Evolutionary conservation across 2,329 filamentous ascomycete species (phyloP).

Genomic region (Coniochaeta sp.): DNA sequence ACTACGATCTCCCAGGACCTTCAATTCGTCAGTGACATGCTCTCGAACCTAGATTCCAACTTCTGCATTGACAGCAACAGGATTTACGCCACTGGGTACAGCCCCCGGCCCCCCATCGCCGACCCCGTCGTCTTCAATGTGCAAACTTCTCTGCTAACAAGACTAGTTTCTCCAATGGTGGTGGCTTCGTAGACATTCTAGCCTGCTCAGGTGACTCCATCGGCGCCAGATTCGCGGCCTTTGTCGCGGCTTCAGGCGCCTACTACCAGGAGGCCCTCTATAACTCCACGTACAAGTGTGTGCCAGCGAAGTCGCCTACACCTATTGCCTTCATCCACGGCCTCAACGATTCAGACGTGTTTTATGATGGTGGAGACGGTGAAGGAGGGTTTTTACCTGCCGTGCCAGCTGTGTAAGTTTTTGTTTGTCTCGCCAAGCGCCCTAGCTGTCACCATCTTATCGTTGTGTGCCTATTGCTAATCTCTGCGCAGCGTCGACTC

Average conservation of each 20-base stretch:
- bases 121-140: too few relatives aligned
- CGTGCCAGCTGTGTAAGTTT: constrained; percentile 25
- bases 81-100: constrained; percentile 34
- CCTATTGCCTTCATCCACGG: constrained; percentile 40
- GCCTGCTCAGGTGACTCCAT: constrained; percentile 29
- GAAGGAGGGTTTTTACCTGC: constrained; percentile 31
- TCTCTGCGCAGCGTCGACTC: too few relatives aligned
- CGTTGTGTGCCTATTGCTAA: too few relatives aligned
- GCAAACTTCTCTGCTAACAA: too few relatives aligned
- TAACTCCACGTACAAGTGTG: constrained; percentile 27
- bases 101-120: constrained; percentile 10
- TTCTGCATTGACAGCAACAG: constrained; percentile 36
- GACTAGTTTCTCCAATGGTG: constrained; percentile 31
- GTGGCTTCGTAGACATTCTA: constrained; percentile 37
- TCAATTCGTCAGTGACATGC: constrained; percentile 34
- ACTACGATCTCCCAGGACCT: constrained; percentile 33
- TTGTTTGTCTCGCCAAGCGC: too few relatives aligned
- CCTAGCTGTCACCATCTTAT: too few relatives aligned
- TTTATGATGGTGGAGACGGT: constrained; percentile 33
- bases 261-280: constrained; percentile 29
- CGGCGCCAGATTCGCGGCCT: constrained; percentile 33
- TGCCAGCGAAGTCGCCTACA: constrained; percentile 26
- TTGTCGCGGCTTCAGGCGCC: constrained; percentile 35
- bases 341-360: constrained; percentile 31
- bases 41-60: constrained; percentile 27